Base-by-base conservation (phyloP, 1,284 basidiomycete species). In the Ganoderma lingzhi region DNA sequence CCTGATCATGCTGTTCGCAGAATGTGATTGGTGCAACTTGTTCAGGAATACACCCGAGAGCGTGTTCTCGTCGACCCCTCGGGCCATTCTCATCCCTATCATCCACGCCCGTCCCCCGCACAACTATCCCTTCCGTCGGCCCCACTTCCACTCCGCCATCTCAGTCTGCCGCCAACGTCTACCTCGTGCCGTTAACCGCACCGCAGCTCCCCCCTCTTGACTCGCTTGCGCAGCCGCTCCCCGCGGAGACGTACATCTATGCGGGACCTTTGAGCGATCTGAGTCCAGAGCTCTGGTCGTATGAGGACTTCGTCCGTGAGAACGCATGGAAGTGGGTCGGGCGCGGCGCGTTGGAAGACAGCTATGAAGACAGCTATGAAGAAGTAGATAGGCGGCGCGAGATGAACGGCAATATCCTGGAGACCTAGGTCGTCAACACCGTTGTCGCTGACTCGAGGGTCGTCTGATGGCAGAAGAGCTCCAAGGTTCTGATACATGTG, bases 161-260 rank as follows among this genome's bases (percentile, higher is more conserved):
- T 1, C n/a, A 44, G 14, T 39, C 78, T 32, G 55, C 56, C 32
- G 65, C 65, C 15, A 77, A 80, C 30, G 72, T 78, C 12, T 64
- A 77, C 70, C 69, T 87, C 15, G 78, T 85, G 15, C 85, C 87
- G 0, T 70, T 79, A 8, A 80, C 80, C 6, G 80, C 84, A 12
- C 82, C 84, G 0, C 79, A 83, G 5, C 73, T 88, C 15, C 85
- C 86, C 10, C 67, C 78, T 2, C 68, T 72, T 9, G 71, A 75
- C 42, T 80, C 84, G 17, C 79, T 87, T 0, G 66, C 75, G 3
- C 75, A 73, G 1, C 71, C 82, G 0, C 74, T 89, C 1, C 75
- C 82, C 12, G 90, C 87, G 0, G 84, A 92, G 71, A 91, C 91
- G 0, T 97, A 97, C 78, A 84, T 95, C 39, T 96, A 90, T 87